Conservation (phyloP, 257 asterid species). For the Salvia miltiorrhiza region DNA sequence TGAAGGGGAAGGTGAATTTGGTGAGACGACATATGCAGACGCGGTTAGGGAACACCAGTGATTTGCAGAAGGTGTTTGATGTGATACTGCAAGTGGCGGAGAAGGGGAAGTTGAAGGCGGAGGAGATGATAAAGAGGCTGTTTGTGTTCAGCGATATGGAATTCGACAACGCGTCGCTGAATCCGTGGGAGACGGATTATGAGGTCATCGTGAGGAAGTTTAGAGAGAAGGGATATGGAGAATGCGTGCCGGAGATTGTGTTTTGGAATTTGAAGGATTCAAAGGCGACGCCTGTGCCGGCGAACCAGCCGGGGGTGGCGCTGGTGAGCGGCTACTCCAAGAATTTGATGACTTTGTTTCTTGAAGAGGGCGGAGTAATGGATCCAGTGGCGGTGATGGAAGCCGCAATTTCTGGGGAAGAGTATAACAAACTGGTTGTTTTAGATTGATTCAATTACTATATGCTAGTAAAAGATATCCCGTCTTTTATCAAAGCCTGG, state of each 20-base stretch:
- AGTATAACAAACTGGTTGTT: constrained; percentile 36
- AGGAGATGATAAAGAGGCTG: constrained; percentile 45
- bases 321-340: constrained; percentile 49
- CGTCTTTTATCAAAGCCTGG: too few species aligned
- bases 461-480: too few species aligned
- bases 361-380: constrained; percentile 23
- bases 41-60: constrained; percentile 42
- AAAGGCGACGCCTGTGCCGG: constrained; percentile 34
- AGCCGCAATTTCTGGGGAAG: constrained; percentile 40
- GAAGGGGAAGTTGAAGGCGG: constrained; percentile 22
- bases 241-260: constrained; percentile 48
- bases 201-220: too few species aligned
- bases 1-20: too few species aligned
- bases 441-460: not conserved
- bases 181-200: too few species aligned
- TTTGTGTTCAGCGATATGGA: constrained; percentile 55
- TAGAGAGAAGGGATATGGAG: too few species aligned
- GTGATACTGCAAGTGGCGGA: constrained; percentile 40
- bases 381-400: constrained; percentile 43
- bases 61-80: constrained; percentile 56
- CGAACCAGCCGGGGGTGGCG: constrained; percentile 36
- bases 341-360: constrained; percentile 42
- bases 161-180: constrained; percentile 19
- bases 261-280: constrained; percentile 57
- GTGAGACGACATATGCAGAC: too few species aligned